Conservation (phyloP, 352 stramenopile species). For the Pseudoperonospora humuli region DNA sequence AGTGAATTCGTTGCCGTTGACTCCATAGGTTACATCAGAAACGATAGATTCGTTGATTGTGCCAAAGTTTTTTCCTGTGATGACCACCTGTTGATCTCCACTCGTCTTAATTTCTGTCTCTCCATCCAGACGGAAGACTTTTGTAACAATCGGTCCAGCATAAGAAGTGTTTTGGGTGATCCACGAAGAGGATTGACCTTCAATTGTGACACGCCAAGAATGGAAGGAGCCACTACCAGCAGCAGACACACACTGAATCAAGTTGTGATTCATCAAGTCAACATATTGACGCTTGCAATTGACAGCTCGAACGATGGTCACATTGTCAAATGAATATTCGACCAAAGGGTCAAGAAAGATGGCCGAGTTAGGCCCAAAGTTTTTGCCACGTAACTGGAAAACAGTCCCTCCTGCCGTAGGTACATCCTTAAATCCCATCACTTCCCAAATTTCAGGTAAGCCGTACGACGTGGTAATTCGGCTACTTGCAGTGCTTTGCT, state of each 20-base stretch:
- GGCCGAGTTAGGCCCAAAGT: constrained; percentile 43
- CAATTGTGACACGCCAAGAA: constrained; percentile 36
- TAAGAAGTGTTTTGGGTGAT: constrained; percentile 38
- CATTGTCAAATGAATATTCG: constrained; percentile 37
- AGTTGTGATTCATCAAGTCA: constrained; percentile 27
- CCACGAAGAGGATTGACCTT: constrained; percentile 30
- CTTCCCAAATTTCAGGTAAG: constrained; percentile 22
- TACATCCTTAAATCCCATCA: constrained; percentile 40
- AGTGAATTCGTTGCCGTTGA: constrained; percentile 37
- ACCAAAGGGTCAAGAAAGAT: constrained; percentile 41
- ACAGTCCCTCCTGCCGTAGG: constrained; percentile 35
- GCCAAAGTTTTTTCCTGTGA: constrained; percentile 58
- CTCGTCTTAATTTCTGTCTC: constrained; percentile 41
- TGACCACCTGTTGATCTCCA: constrained; percentile 41
- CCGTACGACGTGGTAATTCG: constrained; percentile 24
- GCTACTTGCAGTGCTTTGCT: constrained; percentile 15
- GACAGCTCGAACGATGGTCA: constrained; percentile 23
- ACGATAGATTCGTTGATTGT: constrained; percentile 22
- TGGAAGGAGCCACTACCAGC: constrained; percentile 37
- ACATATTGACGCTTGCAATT: constrained; percentile 56
- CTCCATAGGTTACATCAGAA: constrained; percentile 41
- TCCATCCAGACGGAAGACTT: constrained; percentile 39
- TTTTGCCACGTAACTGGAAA: constrained; percentile 37
- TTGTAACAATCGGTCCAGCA: constrained; percentile 44
- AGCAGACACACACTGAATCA: constrained; percentile 45